Base-by-base conservation (phyloP, 164 flowering plant species). In the Pachysandra terminalis region DNA sequence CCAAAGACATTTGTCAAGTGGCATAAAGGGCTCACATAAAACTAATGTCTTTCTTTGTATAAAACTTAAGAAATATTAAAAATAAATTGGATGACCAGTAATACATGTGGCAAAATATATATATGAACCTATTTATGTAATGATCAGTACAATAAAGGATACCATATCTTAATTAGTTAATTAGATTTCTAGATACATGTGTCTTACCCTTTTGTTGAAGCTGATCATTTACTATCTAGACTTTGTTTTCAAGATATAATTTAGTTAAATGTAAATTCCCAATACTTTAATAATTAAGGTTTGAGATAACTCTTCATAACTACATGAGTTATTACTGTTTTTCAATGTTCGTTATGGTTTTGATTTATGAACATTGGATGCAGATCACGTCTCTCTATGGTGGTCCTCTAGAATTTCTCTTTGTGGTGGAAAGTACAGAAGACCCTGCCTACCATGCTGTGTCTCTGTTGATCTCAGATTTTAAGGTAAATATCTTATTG, bases 381-480 rank as follows among this genome's bases (percentile, higher is more conserved):
- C 88, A 95, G 98, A 82, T 95, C 53, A 91, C 97, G 16, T 88
- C 98, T 72, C 85, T 95, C 24, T 95, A 92, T 82, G 99, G 99
- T 53, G 99, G 99, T 65, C 94, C 94, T 19, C 3, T 91, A 66
- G 99, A 92, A 72, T 95, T 92, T 63, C 86, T 92, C 73, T 95
- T 95, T 82, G 84, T 95, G 51, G 90, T 95, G 69, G 99, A 95
- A 69, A 92, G 90, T 73, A 83, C 78, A 37, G 97, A 87, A 64
- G 99, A 95, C 71, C 97, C 96, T 64, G 99, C 99, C 68, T 95
- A 90, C 74, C 84, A 72, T 82, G 96, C 94, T 59, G 84, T 84
- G 49, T 81, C 87, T 56, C 73, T 49, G 62, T 71, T 95, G 66
- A 65, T 89, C 51, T 75, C 84, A 49, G 87, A 84, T 9, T 89